These are phyloP conservation scores for Lachnellula cervina DNA, from an alignment of 2,329 filamentous ascomycete species.

Conservation along the genomic window DNA sequence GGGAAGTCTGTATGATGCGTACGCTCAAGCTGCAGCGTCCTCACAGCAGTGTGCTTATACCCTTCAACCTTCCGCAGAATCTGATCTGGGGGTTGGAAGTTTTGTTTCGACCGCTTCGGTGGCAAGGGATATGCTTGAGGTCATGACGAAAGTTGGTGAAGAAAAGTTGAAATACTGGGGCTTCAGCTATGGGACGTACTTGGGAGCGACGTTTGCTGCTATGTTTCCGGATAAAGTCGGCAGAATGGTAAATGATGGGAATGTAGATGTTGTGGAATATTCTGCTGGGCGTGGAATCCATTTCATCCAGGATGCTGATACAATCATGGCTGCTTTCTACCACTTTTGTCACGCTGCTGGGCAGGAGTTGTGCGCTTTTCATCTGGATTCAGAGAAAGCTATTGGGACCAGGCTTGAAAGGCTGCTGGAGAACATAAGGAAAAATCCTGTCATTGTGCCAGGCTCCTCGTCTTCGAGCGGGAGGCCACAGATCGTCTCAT, in stretches of 20 bases:
- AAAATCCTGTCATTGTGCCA: constrained; percentile 26
- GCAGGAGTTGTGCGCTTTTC: constrained; percentile 18
- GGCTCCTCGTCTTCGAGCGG: constrained; percentile 1
- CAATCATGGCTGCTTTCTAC: constrained; percentile 24
- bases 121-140: constrained; percentile 10
- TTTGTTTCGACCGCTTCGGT: constrained; percentile 8
- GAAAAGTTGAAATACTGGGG: constrained; percentile 35
- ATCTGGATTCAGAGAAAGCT: constrained; percentile 2
- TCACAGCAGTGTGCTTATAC: constrained; percentile 36
- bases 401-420: constrained; percentile 22
- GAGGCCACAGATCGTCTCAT: constrained; percentile 27
- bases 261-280: constrained; percentile 25
- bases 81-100: background rate
- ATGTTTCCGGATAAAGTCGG: constrained; percentile 39
- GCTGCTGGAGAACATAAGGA: constrained; percentile 39
- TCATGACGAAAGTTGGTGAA: background rate
- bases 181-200: constrained; percentile 44
- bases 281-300: constrained; percentile 35
- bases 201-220: constrained; percentile 41
- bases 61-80: background rate
- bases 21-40: constrained; percentile 39
- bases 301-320: constrained; percentile 34
- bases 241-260: constrained; percentile 33
- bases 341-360: constrained; percentile 32
- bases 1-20: constrained; percentile 43